Conservation (phyloP, 2,329 filamentous ascomycete species). For the Calycina herbarum region DNA sequence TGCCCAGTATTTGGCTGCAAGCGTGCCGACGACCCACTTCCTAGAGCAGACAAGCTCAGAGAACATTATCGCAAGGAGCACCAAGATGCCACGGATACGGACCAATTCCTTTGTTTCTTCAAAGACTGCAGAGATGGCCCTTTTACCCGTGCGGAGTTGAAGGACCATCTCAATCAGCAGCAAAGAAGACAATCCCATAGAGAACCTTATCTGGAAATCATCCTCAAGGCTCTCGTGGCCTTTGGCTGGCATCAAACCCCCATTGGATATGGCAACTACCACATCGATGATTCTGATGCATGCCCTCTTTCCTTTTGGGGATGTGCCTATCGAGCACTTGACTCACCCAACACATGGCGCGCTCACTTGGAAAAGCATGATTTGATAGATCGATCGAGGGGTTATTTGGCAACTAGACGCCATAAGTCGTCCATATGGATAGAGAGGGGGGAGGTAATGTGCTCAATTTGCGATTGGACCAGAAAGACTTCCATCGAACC, state of each 20-base stretch:
- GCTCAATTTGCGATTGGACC: too few relatives aligned
- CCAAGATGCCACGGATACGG: constrained; percentile 7
- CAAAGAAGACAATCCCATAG: constrained; percentile 4
- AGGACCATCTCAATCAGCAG: background rate
- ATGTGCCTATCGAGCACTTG: constrained; percentile 4
- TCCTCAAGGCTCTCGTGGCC: too few relatives aligned
- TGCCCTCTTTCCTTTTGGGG: constrained; percentile 20
- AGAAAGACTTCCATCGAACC: too few relatives aligned
- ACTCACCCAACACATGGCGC: too few relatives aligned
- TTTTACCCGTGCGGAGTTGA: background rate
- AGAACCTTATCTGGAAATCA: background rate
- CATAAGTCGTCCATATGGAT: too few relatives aligned
- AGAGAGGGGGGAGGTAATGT: constrained; percentile 10
- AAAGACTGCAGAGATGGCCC: constrained; percentile 15
- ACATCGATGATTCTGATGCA: constrained; percentile 1
- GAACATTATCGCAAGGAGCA: constrained; percentile 19
- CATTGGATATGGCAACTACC: background rate
- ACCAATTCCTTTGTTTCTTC: constrained; percentile 10
- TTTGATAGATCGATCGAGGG: constrained; percentile 13
- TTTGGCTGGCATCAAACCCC: background rate
- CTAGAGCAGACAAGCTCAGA: constrained; percentile 18
- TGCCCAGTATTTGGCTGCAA: too few relatives aligned
- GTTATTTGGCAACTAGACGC: constrained; percentile 12
- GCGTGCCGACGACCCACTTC: constrained; percentile 15
- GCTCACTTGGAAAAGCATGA: constrained; percentile 11